Evolutionary conservation across 441 rosid genomes (phyloP).

Genomic region (Populus hybrid): DNA sequence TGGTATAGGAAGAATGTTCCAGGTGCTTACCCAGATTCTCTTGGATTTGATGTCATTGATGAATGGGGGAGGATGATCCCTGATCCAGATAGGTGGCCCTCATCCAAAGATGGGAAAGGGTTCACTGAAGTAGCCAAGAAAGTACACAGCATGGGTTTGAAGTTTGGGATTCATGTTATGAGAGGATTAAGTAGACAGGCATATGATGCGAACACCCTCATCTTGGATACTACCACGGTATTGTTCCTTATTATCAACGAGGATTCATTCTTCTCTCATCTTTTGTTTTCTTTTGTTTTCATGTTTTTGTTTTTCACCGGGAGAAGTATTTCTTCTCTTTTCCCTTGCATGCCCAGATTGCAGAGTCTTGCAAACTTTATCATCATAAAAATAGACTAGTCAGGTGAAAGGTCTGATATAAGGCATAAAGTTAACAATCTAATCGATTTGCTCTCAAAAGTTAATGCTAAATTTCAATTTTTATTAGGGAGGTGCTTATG

Average conservation of each 20-base stretch:
- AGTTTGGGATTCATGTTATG: conserved; percentile 97
- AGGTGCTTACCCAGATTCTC: conserved; percentile 68
- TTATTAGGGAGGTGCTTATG: too few relatives aligned
- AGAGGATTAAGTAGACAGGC: conserved; percentile 94
- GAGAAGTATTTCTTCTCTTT: neutral
- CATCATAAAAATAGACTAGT: neutral
- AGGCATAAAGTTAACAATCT: neutral
- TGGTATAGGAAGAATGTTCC: conserved; percentile 86
- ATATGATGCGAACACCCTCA: conserved; percentile 65
- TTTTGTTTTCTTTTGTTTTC: neutral
- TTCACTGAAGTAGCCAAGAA: conserved; percentile 73
- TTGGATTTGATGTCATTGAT: conserved; percentile 90
- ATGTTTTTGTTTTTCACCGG: neutral
- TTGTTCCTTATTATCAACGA: neutral
- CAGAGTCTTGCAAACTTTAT: neutral
- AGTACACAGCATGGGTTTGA: conserved; percentile 81
- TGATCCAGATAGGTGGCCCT: conserved; percentile 83
- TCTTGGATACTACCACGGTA: conserved; percentile 61
- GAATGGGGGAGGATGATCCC: conserved; percentile 93
- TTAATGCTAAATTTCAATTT: conserved; percentile 9
- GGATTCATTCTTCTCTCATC: neutral
- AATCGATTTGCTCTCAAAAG: neutral
- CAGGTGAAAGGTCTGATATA: neutral
- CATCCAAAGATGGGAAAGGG: conserved; percentile 71
- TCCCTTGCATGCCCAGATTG: neutral